These are phyloP conservation scores for Lactarius hatsudake DNA, from an alignment of 768 basidiomycete species.

Conservation along the genomic window DNA sequence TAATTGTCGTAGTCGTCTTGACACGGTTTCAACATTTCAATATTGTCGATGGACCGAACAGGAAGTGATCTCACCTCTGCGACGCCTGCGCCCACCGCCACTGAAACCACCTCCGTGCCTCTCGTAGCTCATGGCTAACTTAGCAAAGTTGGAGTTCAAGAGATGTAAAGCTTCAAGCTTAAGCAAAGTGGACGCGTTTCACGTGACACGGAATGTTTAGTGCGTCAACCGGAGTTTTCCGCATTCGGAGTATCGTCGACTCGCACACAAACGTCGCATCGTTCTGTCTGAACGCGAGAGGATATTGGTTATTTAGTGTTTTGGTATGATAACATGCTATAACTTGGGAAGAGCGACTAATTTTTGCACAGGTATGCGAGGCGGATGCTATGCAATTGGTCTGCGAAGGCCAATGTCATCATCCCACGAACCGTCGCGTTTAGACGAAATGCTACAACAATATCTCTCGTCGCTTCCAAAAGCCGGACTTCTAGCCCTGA, in stretches of 20 bases:
- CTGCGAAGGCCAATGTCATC: constrained; percentile 47
- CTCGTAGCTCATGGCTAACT: constrained; percentile 53
- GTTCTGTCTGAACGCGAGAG: constrained; percentile 2
- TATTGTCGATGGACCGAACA: constrained; percentile 1
- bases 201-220: constrained; percentile 3
- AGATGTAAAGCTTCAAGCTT: background rate
- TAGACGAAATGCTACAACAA: constrained; percentile 15
- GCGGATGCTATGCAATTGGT: constrained; percentile 72
- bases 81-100: constrained; percentile 29
- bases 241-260: background rate
- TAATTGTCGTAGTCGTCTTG: constrained; percentile 62
- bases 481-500: background rate
- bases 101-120: constrained; percentile 40
- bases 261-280: background rate
- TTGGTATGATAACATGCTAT: constrained; percentile 32
- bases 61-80: constrained; percentile 28
- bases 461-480: background rate
- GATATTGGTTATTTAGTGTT: background rate
- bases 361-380: constrained; percentile 49
- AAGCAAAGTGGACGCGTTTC: background rate
- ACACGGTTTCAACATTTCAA: constrained; percentile 10
- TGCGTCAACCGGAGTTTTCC: constrained; percentile 2
- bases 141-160: background rate
- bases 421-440: constrained; percentile 23
- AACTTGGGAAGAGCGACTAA: background rate